A percentile compares a stretch with the other conserved stretches of the same genome.
These are phyloP conservation scores for Pezicula carpinea DNA, from an alignment of 2,329 filamentous ascomycete species.

Conservation along the genomic window DNA sequence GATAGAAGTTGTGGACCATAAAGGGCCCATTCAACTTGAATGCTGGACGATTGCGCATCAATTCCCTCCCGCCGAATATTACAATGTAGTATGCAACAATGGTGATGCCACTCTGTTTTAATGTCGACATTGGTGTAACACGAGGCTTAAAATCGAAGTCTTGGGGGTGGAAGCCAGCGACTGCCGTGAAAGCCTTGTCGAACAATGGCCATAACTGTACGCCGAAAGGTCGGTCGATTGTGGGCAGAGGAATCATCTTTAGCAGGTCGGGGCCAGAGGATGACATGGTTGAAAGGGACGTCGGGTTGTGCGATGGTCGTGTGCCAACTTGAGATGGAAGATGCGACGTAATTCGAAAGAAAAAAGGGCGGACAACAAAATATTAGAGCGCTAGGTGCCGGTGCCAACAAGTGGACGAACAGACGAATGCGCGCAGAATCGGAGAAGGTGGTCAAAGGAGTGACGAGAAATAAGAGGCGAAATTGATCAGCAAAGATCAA, in stretches of 20 bases:
- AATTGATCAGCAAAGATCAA: conserved; percentile 1
- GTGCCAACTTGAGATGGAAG: background rate
- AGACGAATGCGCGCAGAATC: background rate
- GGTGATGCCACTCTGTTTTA: conserved; percentile 75
- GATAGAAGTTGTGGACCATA: conserved; percentile 93
- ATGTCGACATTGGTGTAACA: conserved; percentile 82
- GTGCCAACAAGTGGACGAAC: background rate
- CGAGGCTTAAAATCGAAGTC: conserved; percentile 82
- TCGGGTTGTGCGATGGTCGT: background rate
- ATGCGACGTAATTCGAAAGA: background rate
- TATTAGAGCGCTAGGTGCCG: background rate
- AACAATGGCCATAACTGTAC: conserved; percentile 92
- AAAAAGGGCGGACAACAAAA: background rate
- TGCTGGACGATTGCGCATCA: conserved; percentile 82
- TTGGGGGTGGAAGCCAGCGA: conserved; percentile 76
- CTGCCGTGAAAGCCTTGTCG: conserved; percentile 73
- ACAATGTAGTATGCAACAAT: conserved; percentile 86
- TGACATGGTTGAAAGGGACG: conserved; percentile 14
- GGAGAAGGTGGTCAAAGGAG: background rate
- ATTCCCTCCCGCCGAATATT: conserved; percentile 87
- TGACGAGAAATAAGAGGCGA: background rate
- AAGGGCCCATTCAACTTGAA: conserved; percentile 87
- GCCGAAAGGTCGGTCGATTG: conserved; percentile 88
- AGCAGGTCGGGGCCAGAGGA: conserved; percentile 26
- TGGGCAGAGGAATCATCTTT: conserved; percentile 62